Conservation (phyloP, 2,329 filamentous ascomycete genomes). For the Elsinoe australis region DNA sequence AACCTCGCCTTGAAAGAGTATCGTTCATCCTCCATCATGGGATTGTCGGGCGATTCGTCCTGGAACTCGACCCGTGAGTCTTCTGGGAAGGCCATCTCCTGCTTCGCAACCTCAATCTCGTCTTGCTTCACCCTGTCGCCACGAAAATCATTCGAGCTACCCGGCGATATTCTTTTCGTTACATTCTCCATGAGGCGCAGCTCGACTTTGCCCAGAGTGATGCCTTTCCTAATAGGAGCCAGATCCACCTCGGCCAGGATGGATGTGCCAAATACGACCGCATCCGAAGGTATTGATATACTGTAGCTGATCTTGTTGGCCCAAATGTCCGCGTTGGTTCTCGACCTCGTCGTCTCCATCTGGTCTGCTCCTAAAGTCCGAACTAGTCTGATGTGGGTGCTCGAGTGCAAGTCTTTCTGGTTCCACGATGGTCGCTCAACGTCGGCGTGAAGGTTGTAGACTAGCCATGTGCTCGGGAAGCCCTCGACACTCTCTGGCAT, state of each 20-base stretch:
- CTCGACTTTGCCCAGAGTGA: slow-evolving; percentile 75
- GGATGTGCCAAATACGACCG: slow-evolving; percentile 83
- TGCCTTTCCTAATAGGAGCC: slow-evolving; percentile 78
- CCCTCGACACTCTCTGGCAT: slow-evolving; percentile 85
- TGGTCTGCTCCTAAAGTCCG: slow-evolving; percentile 53
- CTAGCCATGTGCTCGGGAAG: slow-evolving; percentile 73
- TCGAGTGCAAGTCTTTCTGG: slow-evolving; percentile 73
- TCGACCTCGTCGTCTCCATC: slow-evolving; percentile 52
- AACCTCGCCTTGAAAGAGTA: slow-evolving; percentile 53
- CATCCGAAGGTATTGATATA: slow-evolving; percentile 86
- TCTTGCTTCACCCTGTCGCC: slow-evolving; percentile 30
- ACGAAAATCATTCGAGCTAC: slow-evolving; percentile 29
- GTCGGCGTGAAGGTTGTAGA: slow-evolving; percentile 85
- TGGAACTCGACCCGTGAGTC: slow-evolving; percentile 29
- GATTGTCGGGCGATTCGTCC: slow-evolving; percentile 35
- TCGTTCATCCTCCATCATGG: slow-evolving; percentile 45
- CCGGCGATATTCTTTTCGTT: slow-evolving; percentile 35
- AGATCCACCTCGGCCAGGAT: slow-evolving; percentile 80
- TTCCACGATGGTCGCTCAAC: slow-evolving; percentile 74
- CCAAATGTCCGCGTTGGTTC: slow-evolving; percentile 90
- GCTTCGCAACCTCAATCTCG: slow-evolving; percentile 33
- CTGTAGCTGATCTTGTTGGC: slow-evolving; percentile 96
- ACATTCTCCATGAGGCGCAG: slow-evolving; percentile 74
- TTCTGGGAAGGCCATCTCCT: slow-evolving; percentile 34
- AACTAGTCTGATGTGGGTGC: slow-evolving; percentile 53